Base-by-base conservation (phyloP, 768 basidiomycete genomes). In the Mrakia gelida region DNA sequence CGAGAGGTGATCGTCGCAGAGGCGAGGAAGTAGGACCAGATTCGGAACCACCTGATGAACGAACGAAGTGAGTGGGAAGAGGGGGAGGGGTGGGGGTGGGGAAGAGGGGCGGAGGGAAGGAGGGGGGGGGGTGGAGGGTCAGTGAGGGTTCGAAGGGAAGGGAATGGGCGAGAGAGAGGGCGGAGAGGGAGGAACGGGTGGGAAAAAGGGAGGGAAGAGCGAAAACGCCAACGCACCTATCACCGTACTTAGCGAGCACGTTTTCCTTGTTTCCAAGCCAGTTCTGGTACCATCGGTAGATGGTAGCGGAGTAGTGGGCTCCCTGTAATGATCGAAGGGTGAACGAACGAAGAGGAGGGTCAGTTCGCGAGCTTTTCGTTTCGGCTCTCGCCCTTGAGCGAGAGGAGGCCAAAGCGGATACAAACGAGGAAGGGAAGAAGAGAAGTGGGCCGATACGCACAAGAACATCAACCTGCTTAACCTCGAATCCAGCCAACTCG, bases 1-100 rank as follows among this genome's bases (percentile, higher is more conserved):
- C 92, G 65, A 21, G 79, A 77, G 63, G 80, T 88, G 81, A 99
- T 97, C n/a, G 88, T 88, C 63, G 92, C 90, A 84, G 91, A 96
- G 18, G 95, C 97, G 45, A 99, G 89, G 91, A 99, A 99, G 89
- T 92, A 98, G 6, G 90, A 90, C 97, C 97, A 99, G 83, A 93
- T 89, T 81, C 96, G 89, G 87, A 91, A 98, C 94, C 93, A 94
- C 80, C 76, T 56, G 45, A n/a, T 21, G 54, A n/a, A n/a, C n/a
- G n/a, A n/a, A n/a, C n/a, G n/a, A n/a, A n/a, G n/a, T n/a, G n/a
- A n/a, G n/a, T n/a, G n/a, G n/a, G n/a, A n/a, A n/a, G n/a, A n/a
- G n/a, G n/a, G n/a, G n/a, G n/a, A n/a, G n/a, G n/a, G n/a, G n/a
- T n/a, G n/a, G n/a, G n/a, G n/a, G n/a, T n/a, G n/a, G n/a, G n/a